A percentile compares a stretch with the other conserved stretches of the same genome.
phyloP scores from a whole-genome alignment of 768 basidiomycete species.

The Guyanaporus albipodus region DNA sequence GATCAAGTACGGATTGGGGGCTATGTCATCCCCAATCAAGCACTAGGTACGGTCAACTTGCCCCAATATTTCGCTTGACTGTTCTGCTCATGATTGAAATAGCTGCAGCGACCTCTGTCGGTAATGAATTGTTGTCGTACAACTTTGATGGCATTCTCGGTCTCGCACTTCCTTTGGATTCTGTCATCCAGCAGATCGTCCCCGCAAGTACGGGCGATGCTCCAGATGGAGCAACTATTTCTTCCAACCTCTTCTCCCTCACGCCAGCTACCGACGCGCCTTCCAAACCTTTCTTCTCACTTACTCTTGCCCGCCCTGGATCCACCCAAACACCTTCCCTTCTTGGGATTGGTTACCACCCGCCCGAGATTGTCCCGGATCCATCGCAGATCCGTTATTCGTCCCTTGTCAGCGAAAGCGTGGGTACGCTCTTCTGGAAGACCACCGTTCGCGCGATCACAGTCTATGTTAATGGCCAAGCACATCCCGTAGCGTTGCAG shows the following conservation, averaged over 20 bases:
- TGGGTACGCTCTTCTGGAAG: constrained; percentile 61
- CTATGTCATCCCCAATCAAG: constrained; percentile 62
- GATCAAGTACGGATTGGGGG: constrained; percentile 60
- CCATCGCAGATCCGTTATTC: constrained; percentile 51
- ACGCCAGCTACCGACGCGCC: constrained; percentile 52
- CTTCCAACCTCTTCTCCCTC: constrained; percentile 70
- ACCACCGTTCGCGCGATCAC: constrained; percentile 52
- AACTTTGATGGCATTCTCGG: constrained; percentile 68
- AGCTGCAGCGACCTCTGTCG: constrained; percentile 59
- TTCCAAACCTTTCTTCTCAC: constrained; percentile 58
- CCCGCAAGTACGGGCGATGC: constrained; percentile 45
- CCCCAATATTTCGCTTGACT: background rate
- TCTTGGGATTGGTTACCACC: constrained; percentile 70
- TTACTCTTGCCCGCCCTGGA: constrained; percentile 67
- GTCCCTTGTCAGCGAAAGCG: constrained; percentile 36
- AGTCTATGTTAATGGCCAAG: constrained; percentile 50
- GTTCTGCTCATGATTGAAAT: constrained; percentile 1
- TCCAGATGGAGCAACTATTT: constrained; percentile 63
- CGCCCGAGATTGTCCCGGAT: constrained; percentile 46
- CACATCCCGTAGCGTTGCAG: constrained; percentile 39
- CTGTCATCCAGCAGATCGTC: constrained; percentile 53
- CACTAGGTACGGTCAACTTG: constrained; percentile 51
- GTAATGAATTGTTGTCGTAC: constrained; percentile 52
- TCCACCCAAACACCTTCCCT: constrained; percentile 51
- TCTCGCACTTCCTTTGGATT: constrained; percentile 69